These are phyloP conservation scores for Rhizoctonia solani DNA, from an alignment of 1,284 basidiomycete genomes.

Conservation along the genomic window DNA sequence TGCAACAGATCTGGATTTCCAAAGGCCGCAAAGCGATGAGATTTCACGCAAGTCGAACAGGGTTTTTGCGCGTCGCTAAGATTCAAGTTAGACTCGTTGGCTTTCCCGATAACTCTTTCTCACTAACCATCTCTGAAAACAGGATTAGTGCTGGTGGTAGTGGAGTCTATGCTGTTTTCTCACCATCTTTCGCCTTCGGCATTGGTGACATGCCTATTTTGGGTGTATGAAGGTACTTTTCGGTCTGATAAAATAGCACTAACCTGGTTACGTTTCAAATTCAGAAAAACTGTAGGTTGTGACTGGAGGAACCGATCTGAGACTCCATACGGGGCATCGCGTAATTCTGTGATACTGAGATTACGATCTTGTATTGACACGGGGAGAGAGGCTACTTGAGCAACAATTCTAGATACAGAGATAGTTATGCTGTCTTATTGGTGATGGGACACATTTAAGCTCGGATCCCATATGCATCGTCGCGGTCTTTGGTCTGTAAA, in stretches of 20 bases:
- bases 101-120: neutral
- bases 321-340: neutral
- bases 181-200: slow-evolving; percentile 3
- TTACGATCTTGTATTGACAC: too few species aligned
- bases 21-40: slow-evolving; percentile 62
- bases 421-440: too few species aligned
- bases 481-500: too few species aligned
- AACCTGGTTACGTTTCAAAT: neutral
- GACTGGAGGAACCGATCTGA: neutral
- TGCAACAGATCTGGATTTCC: slow-evolving; percentile 60
- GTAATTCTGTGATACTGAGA: too few species aligned
- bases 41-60: slow-evolving; percentile 68
- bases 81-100: neutral
- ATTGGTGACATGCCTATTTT: neutral
- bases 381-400: too few species aligned
- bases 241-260: neutral
- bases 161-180: neutral
- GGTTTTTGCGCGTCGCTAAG: slow-evolving; percentile 61
- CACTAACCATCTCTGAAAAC: neutral
- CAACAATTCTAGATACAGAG: too few species aligned
- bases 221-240: neutral
- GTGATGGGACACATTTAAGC: too few species aligned
- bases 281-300: neutral
- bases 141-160: neutral
- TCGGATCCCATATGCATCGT: too few species aligned